Evolutionary conservation across 352 stramenopile species (phyloP), one percentile per base, ranked within the genome.

Genomic region (Globisporangium iwayamae): DNA sequence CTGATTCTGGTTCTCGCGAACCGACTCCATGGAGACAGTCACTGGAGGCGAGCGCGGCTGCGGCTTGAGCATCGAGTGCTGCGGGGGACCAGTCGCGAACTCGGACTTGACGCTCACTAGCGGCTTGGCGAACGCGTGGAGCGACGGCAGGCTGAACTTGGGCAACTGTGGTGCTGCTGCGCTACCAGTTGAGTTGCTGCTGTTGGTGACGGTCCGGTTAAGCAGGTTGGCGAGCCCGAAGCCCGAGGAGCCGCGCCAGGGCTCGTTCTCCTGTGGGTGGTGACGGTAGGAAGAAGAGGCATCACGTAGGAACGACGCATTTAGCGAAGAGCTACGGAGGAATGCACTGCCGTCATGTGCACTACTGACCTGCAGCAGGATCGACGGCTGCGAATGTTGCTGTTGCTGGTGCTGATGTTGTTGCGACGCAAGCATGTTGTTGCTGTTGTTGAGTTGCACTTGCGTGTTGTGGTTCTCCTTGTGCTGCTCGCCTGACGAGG

Each of bases 221-320:
- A 94, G 74, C 56, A 94, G 86, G 65, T 89, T 91, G 32, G 86
- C 86, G 62, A 94, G 76, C 30, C 83, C 83, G 60, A 94, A 94
- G 41, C 80, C 76, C 13, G 77, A 83, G 8, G 82, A 85, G 34
- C 72, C 64, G 45, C 81, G 72, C 85, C 85, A 94, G 38, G 81
- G 74, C 28, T 94, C 79, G 5, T 76, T 64, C 69, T 92, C 79
- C 81, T 92, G 57, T 69, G 60, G 20, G 32, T 55, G 20, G 22
- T 50, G 20, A 36, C 54, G 28, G 36, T 46, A 43, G 30, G 61
- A 56, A 28, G 51, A 67, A 46, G 57, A 28, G 25, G 32, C 2
- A 75, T 36, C 32, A 63, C 46, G 39, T 47, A 47, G 58, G 62
- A 55, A 46, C 13, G 48, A 39, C 13, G 47, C 63, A 41, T 60